A percentile compares a stretch with the other conserved stretches of the same genome.
Evolutionary conservation across 2,329 filamentous ascomycete species (phyloP).

Genomic region (Didymella keratinophila): DNA sequence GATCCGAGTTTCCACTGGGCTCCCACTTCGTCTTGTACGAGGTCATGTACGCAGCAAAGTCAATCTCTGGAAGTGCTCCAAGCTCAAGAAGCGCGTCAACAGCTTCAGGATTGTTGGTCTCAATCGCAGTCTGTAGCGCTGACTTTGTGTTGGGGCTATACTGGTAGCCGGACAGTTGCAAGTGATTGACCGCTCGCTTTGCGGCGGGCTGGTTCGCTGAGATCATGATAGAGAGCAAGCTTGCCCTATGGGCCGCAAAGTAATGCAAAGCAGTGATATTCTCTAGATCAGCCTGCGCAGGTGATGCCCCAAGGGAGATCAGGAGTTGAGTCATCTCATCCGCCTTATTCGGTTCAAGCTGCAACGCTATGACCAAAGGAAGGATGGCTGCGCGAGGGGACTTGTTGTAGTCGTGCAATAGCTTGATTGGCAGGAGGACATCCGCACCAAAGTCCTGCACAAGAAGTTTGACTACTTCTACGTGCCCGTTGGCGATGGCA

Average conservation of each 20-base stretch:
- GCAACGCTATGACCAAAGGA: constrained; percentile 72
- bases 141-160: constrained; percentile 53
- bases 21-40: constrained; percentile 57
- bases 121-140: constrained; percentile 65
- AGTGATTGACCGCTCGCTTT: constrained; percentile 71
- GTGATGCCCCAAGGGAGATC: constrained; percentile 74
- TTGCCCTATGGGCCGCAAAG: constrained; percentile 25
- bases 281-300: constrained; percentile 73
- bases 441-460: constrained; percentile 78
- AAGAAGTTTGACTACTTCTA: constrained; percentile 72
- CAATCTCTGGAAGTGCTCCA: constrained; percentile 67
- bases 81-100: constrained; percentile 62
- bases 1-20: constrained; percentile 51
- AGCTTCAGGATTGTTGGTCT: constrained; percentile 13
- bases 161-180: constrained; percentile 55
- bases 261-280: constrained; percentile 70
- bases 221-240: constrained; percentile 53
- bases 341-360: constrained; percentile 69
- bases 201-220: constrained; percentile 69
- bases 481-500: constrained; percentile 77
- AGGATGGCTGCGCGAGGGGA: constrained; percentile 68
- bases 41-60: constrained; percentile 71
- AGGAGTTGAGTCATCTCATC: constrained; percentile 70
- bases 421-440: constrained; percentile 76
- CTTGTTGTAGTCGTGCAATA: constrained; percentile 58